Base-by-base conservation (phyloP, 2,329 filamentous ascomycete species). In the Beauveria scarabaeidicola region DNA sequence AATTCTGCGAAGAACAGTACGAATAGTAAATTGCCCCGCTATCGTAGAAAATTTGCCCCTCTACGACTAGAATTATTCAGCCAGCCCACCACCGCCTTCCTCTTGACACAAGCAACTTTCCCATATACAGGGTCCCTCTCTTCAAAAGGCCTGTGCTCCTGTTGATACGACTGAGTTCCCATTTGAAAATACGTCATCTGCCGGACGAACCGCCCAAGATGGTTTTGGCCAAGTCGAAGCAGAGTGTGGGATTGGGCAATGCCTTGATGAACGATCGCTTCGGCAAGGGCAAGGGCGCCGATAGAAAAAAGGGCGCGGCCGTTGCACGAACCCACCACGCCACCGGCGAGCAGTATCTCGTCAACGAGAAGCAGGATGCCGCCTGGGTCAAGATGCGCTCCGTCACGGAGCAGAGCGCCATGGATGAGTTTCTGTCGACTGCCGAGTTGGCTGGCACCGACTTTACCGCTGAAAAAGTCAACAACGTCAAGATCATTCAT, bases 321-420 rank as follows among this genome's bases (percentile, higher is more conserved):
- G 81, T 60, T 44, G 52, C 79, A 25, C 85, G 89, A 69, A 88
- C 91, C 64, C 86, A 91, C 72, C 85, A 92, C 68, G 80, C 84
- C 27, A 91, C 90, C 23, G 91, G 91, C 70, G 89, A 95, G 72
- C 86, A 87, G 79, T 99, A 99, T 73, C 86, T 97, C 68, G 94
- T 91, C 52, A 97, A 96, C 72, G 88, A 89, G 64, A 87, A 86
- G 67, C 87, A 95, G 72, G 92, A 97, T 77, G 94, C 93, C 40
- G 83, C 90, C 66, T 99, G 92, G 91, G 91, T 97, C 70, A 99
- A 97, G 81, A 97, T 99, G 94, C 91, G 93, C 78, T 96, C 91
- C 73, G 90, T 99, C 66, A 99, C 94, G 5, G 91, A 99, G 78
- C 94, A 99, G 75, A 92, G 88, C 66, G 92, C 92, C 48, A 85